phyloP scores from a whole-genome alignment of 192 early-diverging fungal genomes.

The Podila verticillata region DNA sequence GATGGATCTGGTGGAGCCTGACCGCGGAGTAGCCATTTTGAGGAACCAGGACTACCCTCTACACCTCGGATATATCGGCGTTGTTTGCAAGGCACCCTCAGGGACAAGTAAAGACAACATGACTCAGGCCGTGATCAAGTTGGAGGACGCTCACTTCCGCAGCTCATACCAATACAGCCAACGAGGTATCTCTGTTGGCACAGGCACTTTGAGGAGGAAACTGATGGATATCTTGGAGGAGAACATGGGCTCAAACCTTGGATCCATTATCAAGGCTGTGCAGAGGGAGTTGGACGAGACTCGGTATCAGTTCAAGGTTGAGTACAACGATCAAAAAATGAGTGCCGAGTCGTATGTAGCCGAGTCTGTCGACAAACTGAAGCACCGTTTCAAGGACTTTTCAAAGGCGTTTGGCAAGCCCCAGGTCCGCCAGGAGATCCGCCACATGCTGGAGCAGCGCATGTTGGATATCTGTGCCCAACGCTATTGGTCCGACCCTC shows the following conservation, averaged over 20 bases:
- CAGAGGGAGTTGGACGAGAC: slow-evolving; percentile 94
- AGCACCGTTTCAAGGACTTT: slow-evolving; percentile 96
- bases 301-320: slow-evolving; percentile 97
- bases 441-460: slow-evolving; percentile 89
- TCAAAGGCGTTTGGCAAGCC: slow-evolving; percentile 92
- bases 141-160: slow-evolving; percentile 67
- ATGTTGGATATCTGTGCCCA: slow-evolving; percentile 92
- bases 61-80: slow-evolving; percentile 95
- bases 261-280: slow-evolving; percentile 90
- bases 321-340: slow-evolving; percentile 96
- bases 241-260: slow-evolving; percentile 87
- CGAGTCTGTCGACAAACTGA: slow-evolving; percentile 92
- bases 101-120: slow-evolving; percentile 54
- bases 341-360: slow-evolving; percentile 96
- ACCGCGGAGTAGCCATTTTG: slow-evolving; percentile 80
- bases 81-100: slow-evolving; percentile 82
- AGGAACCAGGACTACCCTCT: slow-evolving; percentile 94
- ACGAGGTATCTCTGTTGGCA: slow-evolving; percentile 83
- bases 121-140: slow-evolving; percentile 61
- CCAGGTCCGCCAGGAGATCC: slow-evolving; percentile 91
- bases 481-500: slow-evolving; percentile 90
- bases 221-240: slow-evolving; percentile 92
- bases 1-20: slow-evolving; percentile 88
- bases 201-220: slow-evolving; percentile 84
- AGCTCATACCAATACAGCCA: slow-evolving; percentile 65